Conservation (phyloP, 345 rosid species). For the Eucalyptus viminalis region DNA sequence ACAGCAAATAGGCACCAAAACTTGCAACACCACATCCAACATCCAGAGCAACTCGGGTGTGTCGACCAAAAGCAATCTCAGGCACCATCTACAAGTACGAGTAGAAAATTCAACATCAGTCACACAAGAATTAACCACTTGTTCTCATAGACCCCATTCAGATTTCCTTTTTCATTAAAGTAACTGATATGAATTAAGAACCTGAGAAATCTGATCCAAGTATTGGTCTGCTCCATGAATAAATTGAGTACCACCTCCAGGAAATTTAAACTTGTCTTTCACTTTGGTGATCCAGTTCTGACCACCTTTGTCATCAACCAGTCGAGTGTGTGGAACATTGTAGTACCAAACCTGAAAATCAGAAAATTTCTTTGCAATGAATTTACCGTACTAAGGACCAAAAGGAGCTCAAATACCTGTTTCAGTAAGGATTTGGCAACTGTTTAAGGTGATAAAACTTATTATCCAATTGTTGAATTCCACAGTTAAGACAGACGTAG, state of each 20-base stretch:
- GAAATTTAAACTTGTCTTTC: slow-evolving; percentile 82
- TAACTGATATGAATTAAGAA: slow-evolving; percentile 1
- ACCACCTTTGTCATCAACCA: slow-evolving; percentile 94
- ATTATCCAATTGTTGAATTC: background rate
- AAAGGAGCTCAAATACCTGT: background rate
- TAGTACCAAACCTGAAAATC: slow-evolving; percentile 65
- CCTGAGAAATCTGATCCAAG: slow-evolving; percentile 82
- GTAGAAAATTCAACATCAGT: background rate
- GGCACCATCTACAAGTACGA: slow-evolving; percentile 59
- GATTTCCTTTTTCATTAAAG: background rate
- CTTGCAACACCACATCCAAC: slow-evolving; percentile 99
- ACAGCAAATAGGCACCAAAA: slow-evolving; percentile 91
- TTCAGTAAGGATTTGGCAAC: background rate
- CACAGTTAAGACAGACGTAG: background rate
- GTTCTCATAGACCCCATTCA: background rate
- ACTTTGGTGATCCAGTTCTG: slow-evolving; percentile 81
- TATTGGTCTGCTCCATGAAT: slow-evolving; percentile 93
- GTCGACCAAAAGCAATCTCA: slow-evolving; percentile 63
- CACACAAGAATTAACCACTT: background rate
- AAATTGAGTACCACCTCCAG: slow-evolving; percentile 98
- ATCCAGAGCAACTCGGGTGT: slow-evolving; percentile 66
- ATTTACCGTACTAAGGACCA: background rate
- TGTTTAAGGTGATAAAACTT: background rate
- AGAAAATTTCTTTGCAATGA: background rate
- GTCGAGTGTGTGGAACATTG: slow-evolving; percentile 78